Evolutionary conservation across 2,329 filamentous ascomycete genomes (phyloP).

Genomic region (Fusarium chlamydosporum): DNA sequence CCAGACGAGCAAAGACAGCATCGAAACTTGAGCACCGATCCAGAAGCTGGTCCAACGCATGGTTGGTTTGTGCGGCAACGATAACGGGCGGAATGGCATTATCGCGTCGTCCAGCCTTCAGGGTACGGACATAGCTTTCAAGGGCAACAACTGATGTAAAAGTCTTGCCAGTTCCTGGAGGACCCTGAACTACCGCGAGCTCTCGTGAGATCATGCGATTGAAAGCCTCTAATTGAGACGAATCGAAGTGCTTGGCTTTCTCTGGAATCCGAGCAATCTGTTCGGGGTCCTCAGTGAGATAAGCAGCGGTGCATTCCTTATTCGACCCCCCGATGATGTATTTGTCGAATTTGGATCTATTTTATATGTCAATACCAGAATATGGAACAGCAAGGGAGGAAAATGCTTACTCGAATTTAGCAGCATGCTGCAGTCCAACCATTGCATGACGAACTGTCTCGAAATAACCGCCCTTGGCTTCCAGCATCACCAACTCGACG

Average conservation of each 20-base stretch:
- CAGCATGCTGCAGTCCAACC: conserved; percentile 75
- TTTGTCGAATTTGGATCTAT: conserved; percentile 71
- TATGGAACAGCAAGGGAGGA: neutral
- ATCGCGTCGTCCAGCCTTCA: conserved; percentile 65
- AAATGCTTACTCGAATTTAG: conserved; percentile 65
- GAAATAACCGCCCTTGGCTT: conserved; percentile 80
- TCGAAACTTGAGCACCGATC: conserved; percentile 68
- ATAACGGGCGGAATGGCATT: conserved; percentile 70
- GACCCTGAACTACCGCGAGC: conserved; percentile 85
- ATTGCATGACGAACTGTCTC: conserved; percentile 82
- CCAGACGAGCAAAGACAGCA: conserved; percentile 70
- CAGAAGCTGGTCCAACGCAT: conserved; percentile 88
- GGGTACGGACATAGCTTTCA: conserved; percentile 61
- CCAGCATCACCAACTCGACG: conserved; percentile 82
- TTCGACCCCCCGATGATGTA: conserved; percentile 68
- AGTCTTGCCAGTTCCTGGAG: conserved; percentile 83
- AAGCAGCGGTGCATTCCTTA: conserved; percentile 50
- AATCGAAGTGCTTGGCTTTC: conserved; percentile 67
- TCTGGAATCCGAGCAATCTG: conserved; percentile 13
- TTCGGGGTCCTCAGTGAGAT: conserved; percentile 43
- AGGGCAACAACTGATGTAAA: conserved; percentile 82
- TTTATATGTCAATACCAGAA: conserved; percentile 2
- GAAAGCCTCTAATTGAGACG: conserved; percentile 78
- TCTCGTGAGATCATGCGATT: conserved; percentile 77
- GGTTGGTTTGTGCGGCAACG: conserved; percentile 89